phyloP scores from a whole-genome alignment of 805 yeast genomes.

The Candida golubevii region DNA sequence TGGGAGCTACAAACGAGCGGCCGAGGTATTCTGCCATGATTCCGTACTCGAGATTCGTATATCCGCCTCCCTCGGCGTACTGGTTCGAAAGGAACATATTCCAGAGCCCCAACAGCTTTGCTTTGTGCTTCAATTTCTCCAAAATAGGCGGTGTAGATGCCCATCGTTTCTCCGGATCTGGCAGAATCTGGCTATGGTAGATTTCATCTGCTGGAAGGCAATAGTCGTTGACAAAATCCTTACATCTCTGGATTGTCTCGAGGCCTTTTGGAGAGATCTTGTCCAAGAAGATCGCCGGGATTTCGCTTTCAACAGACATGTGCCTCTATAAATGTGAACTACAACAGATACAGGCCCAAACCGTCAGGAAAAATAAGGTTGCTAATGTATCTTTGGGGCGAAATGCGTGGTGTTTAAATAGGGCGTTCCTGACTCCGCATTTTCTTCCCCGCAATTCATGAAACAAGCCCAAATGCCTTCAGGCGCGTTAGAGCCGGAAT shows the following conservation, averaged over 20 bases:
- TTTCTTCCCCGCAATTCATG: no score
- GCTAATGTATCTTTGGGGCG: no score
- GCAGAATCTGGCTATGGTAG: constrained; percentile 37
- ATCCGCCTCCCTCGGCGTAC: constrained; percentile 53
- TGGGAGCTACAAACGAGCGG: constrained; percentile 49
- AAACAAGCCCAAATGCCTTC: no score
- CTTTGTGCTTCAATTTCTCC: constrained; percentile 50
- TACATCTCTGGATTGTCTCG: constrained; percentile 36
- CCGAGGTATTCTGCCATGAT: constrained; percentile 63
- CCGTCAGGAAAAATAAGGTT: no score
- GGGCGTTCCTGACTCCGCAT: no score
- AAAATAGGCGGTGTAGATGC: constrained; percentile 41
- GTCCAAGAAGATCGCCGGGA: constrained; percentile 38
- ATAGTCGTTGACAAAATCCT: constrained; percentile 52
- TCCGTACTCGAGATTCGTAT: constrained; percentile 59
- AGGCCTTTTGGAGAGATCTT: constrained; percentile 33
- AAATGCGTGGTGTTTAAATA: no score
- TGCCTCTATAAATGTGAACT: no score
- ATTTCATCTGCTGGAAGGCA: constrained; percentile 54
- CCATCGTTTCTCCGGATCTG: constrained; percentile 45
- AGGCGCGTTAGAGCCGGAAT: no score
- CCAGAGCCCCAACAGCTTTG: constrained; percentile 53
- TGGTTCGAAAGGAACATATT: constrained; percentile 51
- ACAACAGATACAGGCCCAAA: no score
- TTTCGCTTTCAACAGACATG: constrained; percentile 26